A percentile compares a stretch with the other conserved stretches of the same genome.
Evolutionary conservation across 306 rosid species (phyloP).

Genomic region (Mucuna pruriens): DNA sequence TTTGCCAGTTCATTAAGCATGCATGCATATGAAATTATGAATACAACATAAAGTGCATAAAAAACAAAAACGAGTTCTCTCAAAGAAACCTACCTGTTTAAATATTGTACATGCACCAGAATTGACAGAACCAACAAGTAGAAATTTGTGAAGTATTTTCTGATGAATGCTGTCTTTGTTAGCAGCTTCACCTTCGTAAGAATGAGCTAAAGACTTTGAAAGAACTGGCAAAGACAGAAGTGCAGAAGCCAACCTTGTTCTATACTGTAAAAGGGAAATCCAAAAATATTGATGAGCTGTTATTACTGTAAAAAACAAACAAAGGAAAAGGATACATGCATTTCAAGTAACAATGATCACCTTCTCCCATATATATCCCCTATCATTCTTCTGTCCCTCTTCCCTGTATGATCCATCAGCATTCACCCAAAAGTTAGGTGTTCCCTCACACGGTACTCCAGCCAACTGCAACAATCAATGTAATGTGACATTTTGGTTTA

Average conservation of each 20-base stretch:
- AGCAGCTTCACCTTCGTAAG: slow-evolving; percentile 40
- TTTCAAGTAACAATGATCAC: slow-evolving; percentile 49
- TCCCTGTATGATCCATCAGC: slow-evolving; percentile 77
- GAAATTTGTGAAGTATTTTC: slow-evolving; percentile 53
- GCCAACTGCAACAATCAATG: slow-evolving; percentile 61
- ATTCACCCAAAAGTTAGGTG: slow-evolving; percentile 70
- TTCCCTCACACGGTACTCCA: slow-evolving; percentile 84
- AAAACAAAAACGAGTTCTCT: not conserved
- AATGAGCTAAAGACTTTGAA: slow-evolving; percentile 29
- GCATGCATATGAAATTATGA: not conserved
- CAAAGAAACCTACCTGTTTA: slow-evolving; percentile 67
- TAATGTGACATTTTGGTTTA: slow-evolving; percentile 22
- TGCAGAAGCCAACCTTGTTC: slow-evolving; percentile 52
- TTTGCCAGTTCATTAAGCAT: not conserved
- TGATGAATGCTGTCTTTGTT: not conserved
- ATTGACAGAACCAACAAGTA: slow-evolving; percentile 72
- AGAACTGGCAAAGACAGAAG: slow-evolving; percentile 66
- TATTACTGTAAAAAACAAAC: slow-evolving; percentile 21
- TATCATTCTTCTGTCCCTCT: slow-evolving; percentile 68
- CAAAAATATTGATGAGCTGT: slow-evolving; percentile 29
- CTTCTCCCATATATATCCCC: slow-evolving; percentile 78
- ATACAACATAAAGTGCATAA: slow-evolving; percentile 8
- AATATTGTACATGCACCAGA: slow-evolving; percentile 83
- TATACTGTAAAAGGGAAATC: slow-evolving; percentile 45
- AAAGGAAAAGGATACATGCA: not conserved